Evolutionary conservation across 2,329 filamentous ascomycete species (phyloP).

Genomic region (Corinectria fuckeliana): DNA sequence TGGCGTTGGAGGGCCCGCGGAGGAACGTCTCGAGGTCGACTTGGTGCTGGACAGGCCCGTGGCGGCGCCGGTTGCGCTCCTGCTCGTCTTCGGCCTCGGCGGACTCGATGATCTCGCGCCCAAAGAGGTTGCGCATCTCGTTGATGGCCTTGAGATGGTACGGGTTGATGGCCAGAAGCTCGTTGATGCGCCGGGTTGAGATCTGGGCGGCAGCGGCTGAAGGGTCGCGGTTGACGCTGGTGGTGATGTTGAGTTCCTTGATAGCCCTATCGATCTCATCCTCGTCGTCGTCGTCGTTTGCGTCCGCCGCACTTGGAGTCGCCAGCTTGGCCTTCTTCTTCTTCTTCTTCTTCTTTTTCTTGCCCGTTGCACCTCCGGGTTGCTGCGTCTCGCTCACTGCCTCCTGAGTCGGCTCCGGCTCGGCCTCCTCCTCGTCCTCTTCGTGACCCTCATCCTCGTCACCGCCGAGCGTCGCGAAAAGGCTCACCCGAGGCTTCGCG

Average conservation of each 20-base stretch:
- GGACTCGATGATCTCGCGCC: conserved; percentile 62
- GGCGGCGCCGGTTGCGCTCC: conserved; percentile 46
- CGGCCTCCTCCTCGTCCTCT: conserved; percentile 30
- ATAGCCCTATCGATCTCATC: conserved; percentile 66
- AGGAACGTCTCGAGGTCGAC: conserved; percentile 65
- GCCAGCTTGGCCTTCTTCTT: conserved; percentile 42
- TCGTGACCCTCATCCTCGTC: conserved; percentile 50
- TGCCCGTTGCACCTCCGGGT: conserved; percentile 41
- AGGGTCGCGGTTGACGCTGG: conserved; percentile 11
- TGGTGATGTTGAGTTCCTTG: conserved; percentile 53
- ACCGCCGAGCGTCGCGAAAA: conserved; percentile 60
- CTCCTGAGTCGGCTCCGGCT: conserved; percentile 24
- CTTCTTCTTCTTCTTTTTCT: conserved; percentile 49
- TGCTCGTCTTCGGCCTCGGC: conserved; percentile 57
- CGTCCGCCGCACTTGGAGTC: conserved; percentile 18
- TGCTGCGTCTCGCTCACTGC: conserved; percentile 26
- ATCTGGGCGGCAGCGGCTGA: background rate
- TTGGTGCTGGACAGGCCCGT: conserved; percentile 51
- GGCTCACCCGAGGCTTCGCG: conserved; percentile 50
- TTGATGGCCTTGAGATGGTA: conserved; percentile 84
- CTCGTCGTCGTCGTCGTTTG: conserved; percentile 43
- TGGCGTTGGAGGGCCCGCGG: conserved; percentile 57
- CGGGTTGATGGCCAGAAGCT: conserved; percentile 60
- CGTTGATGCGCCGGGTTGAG: conserved; percentile 41
- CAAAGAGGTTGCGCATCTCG: conserved; percentile 78